These are phyloP conservation scores for Huntiella decipiens DNA, from an alignment of 2,329 filamentous ascomycete species.

Conservation along the genomic window DNA sequence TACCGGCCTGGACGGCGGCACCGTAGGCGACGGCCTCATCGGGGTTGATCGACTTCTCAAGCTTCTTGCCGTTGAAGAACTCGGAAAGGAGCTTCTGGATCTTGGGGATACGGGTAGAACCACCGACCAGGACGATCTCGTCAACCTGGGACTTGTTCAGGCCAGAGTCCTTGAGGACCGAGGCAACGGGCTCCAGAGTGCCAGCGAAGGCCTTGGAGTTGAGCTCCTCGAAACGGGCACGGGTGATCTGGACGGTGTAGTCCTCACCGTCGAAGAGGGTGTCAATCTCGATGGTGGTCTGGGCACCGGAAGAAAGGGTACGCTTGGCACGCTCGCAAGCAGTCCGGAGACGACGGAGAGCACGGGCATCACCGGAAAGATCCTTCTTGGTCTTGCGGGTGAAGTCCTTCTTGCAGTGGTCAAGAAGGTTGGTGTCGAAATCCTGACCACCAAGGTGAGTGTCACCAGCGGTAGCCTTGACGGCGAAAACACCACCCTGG, in stretches of 20 bases:
- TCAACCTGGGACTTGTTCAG: conserved; percentile 85
- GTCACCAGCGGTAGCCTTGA: conserved; percentile 95
- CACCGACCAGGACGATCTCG: conserved; percentile 97
- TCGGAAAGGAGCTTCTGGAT: conserved; percentile 99
- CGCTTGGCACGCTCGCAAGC: conserved; percentile 99
- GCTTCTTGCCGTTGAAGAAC: conserved; percentile 99
- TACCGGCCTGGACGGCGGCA: conserved; percentile 96
- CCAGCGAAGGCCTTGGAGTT: conserved; percentile 90
- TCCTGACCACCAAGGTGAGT: conserved; percentile 92
- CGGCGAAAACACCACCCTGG: conserved; percentile 97
- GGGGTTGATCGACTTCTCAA: conserved; percentile 99
- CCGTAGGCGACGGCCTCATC: conserved; percentile 98
- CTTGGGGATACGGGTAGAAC: conserved; percentile 93
- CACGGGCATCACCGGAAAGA: conserved; percentile 67
- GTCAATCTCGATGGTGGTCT: conserved; percentile 97
- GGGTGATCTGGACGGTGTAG: conserved; percentile 92
- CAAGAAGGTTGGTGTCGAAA: conserved; percentile 89
- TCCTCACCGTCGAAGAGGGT: conserved; percentile 96
- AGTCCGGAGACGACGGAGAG: conserved; percentile 86
- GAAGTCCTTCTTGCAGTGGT: conserved; percentile 96
- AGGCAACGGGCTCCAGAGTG: conserved; percentile 85
- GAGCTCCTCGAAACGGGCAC: conserved; percentile 96
- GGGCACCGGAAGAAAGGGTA: conserved; percentile 90
- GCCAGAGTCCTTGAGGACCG: conserved; percentile 83
- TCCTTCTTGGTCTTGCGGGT: conserved; percentile 62